phyloP scores from a whole-genome alignment of 2,329 filamentous ascomycete genomes.

The Periglandula ipomoeae region DNA sequence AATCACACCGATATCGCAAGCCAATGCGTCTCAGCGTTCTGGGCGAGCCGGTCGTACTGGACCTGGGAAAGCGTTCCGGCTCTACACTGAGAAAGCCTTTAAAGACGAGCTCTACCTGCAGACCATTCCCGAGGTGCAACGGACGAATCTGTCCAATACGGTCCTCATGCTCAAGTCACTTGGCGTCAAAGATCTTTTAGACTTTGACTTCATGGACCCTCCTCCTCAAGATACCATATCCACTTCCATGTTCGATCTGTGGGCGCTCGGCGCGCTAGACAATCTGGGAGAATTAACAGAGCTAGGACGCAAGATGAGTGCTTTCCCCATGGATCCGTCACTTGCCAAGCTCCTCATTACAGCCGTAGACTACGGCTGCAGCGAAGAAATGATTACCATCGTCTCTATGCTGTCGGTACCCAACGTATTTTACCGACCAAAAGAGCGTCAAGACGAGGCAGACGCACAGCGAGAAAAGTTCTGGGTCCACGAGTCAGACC shows the following conservation, averaged over 20 bases:
- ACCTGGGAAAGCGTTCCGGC: conserved; percentile 86
- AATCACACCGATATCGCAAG: conserved; percentile 94
- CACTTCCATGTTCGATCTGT: conserved; percentile 93
- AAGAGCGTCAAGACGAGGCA: conserved; percentile 92
- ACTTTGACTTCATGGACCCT: conserved; percentile 99
- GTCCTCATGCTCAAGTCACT: conserved; percentile 90
- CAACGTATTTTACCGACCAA: conserved; percentile 92
- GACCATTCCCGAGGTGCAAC: conserved; percentile 94
- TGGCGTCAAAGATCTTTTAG: conserved; percentile 84
- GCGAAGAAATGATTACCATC: conserved; percentile 96
- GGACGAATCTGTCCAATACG: conserved; percentile 91
- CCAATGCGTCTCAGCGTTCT: conserved; percentile 87
- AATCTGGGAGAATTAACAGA: conserved; percentile 87
- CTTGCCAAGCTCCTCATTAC: conserved; percentile 92
- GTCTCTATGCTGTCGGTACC: conserved; percentile 97
- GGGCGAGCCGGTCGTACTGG: conserved; percentile 91
- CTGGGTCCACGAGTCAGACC: conserved; percentile 95
- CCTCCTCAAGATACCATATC: conserved; percentile 96
- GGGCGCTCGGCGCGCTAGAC: conserved; percentile 88
- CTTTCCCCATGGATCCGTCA: conserved; percentile 96
- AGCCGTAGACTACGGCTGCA: conserved; percentile 80
- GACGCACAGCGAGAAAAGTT: conserved; percentile 95
- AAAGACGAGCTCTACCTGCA: conserved; percentile 94
- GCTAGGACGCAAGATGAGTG: conserved; percentile 87
- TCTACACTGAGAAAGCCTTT: conserved; percentile 91